Conservation (phyloP, 2,329 filamentous ascomycete genomes). For the Epichloe hybrida region DNA sequence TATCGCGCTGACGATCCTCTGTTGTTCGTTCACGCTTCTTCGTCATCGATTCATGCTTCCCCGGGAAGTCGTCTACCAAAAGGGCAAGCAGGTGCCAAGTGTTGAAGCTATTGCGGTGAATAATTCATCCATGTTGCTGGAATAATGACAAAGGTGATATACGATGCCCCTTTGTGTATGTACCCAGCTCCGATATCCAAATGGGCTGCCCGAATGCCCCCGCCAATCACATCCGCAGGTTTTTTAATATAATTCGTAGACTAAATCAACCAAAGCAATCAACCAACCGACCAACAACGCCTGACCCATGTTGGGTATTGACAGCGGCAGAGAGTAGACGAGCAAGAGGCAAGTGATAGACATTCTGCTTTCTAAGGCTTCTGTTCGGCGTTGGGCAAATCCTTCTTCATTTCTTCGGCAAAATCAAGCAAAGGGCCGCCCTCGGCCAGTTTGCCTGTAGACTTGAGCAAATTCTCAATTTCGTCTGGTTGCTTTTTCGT, state of each 20-base stretch:
- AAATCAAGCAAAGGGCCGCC: slow-evolving; percentile 42
- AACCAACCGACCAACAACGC: slow-evolving; percentile 3
- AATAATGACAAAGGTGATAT: neutral
- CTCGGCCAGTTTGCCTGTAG: slow-evolving; percentile 32
- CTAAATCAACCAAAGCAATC: neutral
- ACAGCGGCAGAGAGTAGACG: neutral
- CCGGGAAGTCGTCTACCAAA: neutral
- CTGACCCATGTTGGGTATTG: slow-evolving; percentile 1
- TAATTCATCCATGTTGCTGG: neutral
- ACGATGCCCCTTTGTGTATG: neutral
- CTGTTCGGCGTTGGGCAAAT: slow-evolving; percentile 23
- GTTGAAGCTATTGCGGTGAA: neutral
- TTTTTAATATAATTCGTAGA: neutral
- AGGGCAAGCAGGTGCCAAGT: neutral
- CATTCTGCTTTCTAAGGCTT: neutral
- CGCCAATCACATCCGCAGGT: neutral
- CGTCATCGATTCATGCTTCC: neutral
- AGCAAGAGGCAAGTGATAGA: neutral
- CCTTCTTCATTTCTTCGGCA: slow-evolving; percentile 37
- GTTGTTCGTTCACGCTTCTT: slow-evolving; percentile 4
- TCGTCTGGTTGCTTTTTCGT: slow-evolving; percentile 17
- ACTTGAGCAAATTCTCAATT: slow-evolving; percentile 29
- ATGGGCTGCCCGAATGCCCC: neutral
- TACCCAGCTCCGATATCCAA: slow-evolving; percentile 2
- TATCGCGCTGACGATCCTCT: slow-evolving; percentile 3